Evolutionary conservation across 106 monocot species (phyloP), one percentile per base, ranked within the genome.

Genomic region (Alisma plantagoaquatica): DNA sequence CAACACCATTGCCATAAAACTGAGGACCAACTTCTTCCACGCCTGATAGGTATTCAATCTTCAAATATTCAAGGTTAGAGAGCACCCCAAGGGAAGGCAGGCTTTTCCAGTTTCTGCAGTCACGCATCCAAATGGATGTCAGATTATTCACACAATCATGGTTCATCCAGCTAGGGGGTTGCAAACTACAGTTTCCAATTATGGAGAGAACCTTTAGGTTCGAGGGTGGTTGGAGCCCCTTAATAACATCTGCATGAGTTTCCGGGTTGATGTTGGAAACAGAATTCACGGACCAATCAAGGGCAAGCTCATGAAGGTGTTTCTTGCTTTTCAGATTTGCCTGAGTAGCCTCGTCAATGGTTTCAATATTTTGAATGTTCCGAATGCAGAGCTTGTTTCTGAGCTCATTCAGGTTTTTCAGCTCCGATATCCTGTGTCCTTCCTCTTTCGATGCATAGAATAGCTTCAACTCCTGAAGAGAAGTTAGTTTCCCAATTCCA

Each of bases 151-250:
- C 15, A 25, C 17, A 60, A 4, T 10, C 23, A 23, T 17, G 23
- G 27, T 41, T 4, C 27, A 75, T 57, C 74, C 74, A 75, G 51
- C 12, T 5, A 27, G 74, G 69, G 41, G 24, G 22, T 14, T 51
- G 27, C 1, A 11, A 0, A 53, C 69, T 69, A 22, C 10, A 5
- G 41, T 63, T 50, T 6, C 38, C 16, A 1, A 3, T 22, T 16
- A 75, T 64, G 6, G n/a, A 29, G 15, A 75, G 54, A 2, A 28
- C 35, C 21, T 51, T 26, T 14, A 75, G 55, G 15, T 56, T 24
- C 16, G 45, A 14, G 63, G 54, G 56, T 30, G 75, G 69, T 46
- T 46, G 30, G 20, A 75, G 51, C 15, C 27, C 1, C 42, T 69
- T 59, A 49, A 75, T 61, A 4, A 68, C 42, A 8, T 47, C 15